Evolutionary conservation across 495 filamentous ascomycete genomes (phyloP).

Genomic region (Aspergillus indologenus): DNA sequence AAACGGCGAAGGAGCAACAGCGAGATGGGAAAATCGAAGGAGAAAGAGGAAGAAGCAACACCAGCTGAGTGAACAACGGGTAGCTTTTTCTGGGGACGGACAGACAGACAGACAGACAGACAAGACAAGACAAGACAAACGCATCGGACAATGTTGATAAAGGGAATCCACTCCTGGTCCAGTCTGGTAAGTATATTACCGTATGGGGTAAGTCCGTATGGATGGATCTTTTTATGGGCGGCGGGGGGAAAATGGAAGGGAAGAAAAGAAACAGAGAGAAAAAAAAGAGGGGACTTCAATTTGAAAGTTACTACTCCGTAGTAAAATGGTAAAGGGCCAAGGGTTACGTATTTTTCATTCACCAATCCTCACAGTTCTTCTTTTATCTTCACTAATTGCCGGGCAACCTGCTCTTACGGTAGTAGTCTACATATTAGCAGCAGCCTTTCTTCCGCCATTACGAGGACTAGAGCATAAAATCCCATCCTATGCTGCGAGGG

Average conservation of each 20-base stretch:
- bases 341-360: too few relatives aligned
- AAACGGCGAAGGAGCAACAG: conserved; percentile 20
- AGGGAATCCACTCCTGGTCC: conserved; percentile 7
- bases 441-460: too few relatives aligned
- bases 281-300: not conserved
- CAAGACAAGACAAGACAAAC: not conserved
- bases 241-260: not conserved
- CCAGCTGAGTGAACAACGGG: not conserved
- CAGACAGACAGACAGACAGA: too few relatives aligned
- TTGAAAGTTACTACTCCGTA: not conserved
- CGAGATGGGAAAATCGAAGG: conserved; percentile 8
- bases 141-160: conserved; percentile 1
- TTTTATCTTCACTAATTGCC: not conserved
- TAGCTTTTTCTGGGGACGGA: not conserved
- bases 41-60: conserved; percentile 5
- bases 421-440: too few relatives aligned
- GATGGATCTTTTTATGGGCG: conserved; percentile 1
- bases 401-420: not conserved
- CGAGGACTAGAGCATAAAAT: too few relatives aligned
- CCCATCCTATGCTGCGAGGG: not conserved
- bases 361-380: not conserved
- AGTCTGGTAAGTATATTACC: conserved; percentile 6
- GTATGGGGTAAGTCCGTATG: conserved; percentile 10
- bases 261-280: not conserved
- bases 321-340: too few relatives aligned